These are phyloP conservation scores for Cercophora newfieldiana DNA, from an alignment of 495 filamentous ascomycete genomes.

Conservation along the genomic window DNA sequence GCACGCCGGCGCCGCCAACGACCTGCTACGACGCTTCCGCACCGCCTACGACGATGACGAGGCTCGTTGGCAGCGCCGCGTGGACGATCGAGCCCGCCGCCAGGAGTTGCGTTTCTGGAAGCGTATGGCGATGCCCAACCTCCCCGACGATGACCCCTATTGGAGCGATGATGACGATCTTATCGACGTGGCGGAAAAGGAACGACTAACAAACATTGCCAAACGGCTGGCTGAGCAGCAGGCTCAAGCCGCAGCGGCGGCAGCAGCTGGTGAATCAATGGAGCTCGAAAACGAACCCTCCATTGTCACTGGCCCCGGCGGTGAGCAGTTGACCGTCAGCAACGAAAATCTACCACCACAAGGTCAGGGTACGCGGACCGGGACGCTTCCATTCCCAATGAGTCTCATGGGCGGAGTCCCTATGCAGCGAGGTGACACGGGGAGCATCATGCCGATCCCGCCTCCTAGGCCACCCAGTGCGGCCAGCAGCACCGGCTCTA, in stretches of 20 bases:
- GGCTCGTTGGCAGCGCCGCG: conserved; percentile 45
- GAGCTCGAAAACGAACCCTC: conserved; percentile 2
- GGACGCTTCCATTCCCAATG: conserved; percentile 16
- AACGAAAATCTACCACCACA: conserved; percentile 13
- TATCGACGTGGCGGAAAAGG: conserved; percentile 54
- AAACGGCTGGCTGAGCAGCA: conserved; percentile 41
- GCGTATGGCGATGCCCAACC: conserved; percentile 53
- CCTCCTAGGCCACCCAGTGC: conserved; percentile 46
- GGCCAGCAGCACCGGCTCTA: conserved; percentile 41
- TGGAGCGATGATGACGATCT: conserved; percentile 60
- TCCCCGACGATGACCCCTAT: conserved; percentile 50
- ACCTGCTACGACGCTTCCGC: conserved; percentile 49
- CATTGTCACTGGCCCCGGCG: not conserved
- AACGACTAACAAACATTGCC: conserved; percentile 42
- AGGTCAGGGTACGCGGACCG: conserved; percentile 6
- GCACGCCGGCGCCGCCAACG: conserved; percentile 50
- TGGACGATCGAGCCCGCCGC: conserved; percentile 42
- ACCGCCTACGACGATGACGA: conserved; percentile 49
- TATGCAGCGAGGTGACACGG: conserved; percentile 46
- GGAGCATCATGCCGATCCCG: conserved; percentile 30
- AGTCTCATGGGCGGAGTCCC: conserved; percentile 44
- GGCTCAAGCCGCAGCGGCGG: conserved; percentile 27
- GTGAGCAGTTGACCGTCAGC: conserved; percentile 11
- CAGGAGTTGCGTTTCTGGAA: conserved; percentile 59
- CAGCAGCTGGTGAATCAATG: conserved; percentile 14